Evolutionary conservation across 2,329 filamentous ascomycete genomes (phyloP), one percentile per base, ranked within the genome.

Genomic region (Colletotrichum sp.): DNA sequence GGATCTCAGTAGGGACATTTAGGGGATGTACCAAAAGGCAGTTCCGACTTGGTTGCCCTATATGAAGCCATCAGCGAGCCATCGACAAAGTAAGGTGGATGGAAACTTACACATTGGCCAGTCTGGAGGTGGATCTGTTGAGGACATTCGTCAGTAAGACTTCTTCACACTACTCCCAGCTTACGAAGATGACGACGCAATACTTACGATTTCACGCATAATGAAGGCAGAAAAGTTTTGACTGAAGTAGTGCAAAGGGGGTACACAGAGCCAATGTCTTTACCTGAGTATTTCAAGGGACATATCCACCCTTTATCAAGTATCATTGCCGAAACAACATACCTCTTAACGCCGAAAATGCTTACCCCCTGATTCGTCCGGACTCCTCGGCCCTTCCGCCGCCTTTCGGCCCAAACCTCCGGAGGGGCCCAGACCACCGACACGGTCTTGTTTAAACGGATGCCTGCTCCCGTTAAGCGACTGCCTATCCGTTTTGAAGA

Each of bases 21-120:
- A 18, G 39, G 69, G 63, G 72, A 89, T 92, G 81, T 89, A 95
- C 94, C 97, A 99, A 93, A 99, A 99, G 89, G 97, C 97, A 91
- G 97, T 96, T 96, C 97, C 97, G 83, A 99, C 98, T 95, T 99
- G 97, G 94, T 99, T 99, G 93, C 97, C 96, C 96, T 98, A 83
- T 81, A 69, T 1, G 1, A 44, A 77, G 76, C 81, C 65, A 79
- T 36, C 26, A 67, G 32, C 44, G 28, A 52, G 3, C 10, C 2
- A 8, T 7, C 32, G 3, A 52, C 2, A 3, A n/a, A n/a, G 16
- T 32, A 36, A 12, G 10, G 24, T 4, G 57, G 60, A 88, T 1
- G 1, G 6, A 88, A 6, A 64, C 69, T 26, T 73, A 98, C 96
- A 91, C 97, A 99, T 93, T 99, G 97, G 89, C 97, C 97, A 92